phyloP scores from a whole-genome alignment of 768 basidiomycete genomes.

The Candolleomyces aberdarensis region DNA sequence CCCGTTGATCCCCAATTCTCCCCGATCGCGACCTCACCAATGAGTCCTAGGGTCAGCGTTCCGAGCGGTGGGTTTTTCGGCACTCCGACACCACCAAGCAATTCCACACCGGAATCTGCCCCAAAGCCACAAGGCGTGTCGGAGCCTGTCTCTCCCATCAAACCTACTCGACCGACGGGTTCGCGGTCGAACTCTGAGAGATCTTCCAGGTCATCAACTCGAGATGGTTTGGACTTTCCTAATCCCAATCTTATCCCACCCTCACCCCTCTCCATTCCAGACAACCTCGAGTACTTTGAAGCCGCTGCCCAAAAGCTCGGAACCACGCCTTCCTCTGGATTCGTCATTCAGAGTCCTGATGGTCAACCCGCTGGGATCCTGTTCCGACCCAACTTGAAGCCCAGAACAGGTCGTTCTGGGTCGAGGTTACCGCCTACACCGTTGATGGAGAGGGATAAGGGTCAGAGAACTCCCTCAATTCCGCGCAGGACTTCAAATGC shows the following conservation, averaged over 20 bases:
- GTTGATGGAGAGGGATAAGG: slow-evolving; percentile 44
- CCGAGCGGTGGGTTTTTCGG: slow-evolving; percentile 43
- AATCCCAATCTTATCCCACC: slow-evolving; percentile 46
- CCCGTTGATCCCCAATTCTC: slow-evolving; percentile 86
- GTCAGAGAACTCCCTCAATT: background rate
- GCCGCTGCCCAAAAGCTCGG: slow-evolving; percentile 68
- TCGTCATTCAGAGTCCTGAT: slow-evolving; percentile 90
- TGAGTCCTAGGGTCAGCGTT: slow-evolving; percentile 59
- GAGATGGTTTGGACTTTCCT: slow-evolving; percentile 37
- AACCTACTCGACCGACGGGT: slow-evolving; percentile 42
- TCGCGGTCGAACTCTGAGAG: slow-evolving; percentile 63
- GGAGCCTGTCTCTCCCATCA: slow-evolving; percentile 22
- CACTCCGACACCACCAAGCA: slow-evolving; percentile 7
- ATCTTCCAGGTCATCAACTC: slow-evolving; percentile 49
- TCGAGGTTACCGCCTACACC: slow-evolving; percentile 14
- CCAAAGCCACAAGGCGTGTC: slow-evolving; percentile 19
- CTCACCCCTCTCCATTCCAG: slow-evolving; percentile 68
- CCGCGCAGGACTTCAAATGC: slow-evolving; percentile 26
- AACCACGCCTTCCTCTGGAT: slow-evolving; percentile 75
- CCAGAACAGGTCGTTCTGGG: slow-evolving; percentile 27
- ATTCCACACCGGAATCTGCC: background rate
- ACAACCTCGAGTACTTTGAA: slow-evolving; percentile 77
- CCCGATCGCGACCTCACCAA: slow-evolving; percentile 93
- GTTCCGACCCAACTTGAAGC: slow-evolving; percentile 66
- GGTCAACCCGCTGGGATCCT: slow-evolving; percentile 94